phyloP scores from a whole-genome alignment of 2,329 filamentous ascomycete species.

The Beauveria bassiana region DNA sequence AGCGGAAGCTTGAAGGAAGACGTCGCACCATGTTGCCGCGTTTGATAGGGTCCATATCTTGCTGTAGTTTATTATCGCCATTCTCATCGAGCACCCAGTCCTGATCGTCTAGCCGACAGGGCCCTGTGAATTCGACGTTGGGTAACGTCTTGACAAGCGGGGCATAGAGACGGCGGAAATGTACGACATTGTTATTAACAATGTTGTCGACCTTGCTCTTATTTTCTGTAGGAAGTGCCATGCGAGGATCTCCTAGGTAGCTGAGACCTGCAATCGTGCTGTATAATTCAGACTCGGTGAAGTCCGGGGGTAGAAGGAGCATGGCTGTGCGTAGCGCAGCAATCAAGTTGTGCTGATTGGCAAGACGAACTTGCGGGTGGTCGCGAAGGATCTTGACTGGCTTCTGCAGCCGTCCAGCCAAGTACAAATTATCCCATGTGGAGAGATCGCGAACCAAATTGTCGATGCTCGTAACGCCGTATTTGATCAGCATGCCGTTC shows the following conservation, averaged over 20 bases:
- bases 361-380: constrained; percentile 82
- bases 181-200: constrained; percentile 79
- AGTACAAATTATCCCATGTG: constrained; percentile 89
- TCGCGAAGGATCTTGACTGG: constrained; percentile 96
- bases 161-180: constrained; percentile 86
- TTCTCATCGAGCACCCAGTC: constrained; percentile 35
- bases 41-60: constrained; percentile 88
- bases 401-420: constrained; percentile 94
- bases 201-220: constrained; percentile 91
- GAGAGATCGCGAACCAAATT: constrained; percentile 80
- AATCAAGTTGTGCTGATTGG: constrained; percentile 92
- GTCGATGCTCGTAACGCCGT: constrained; percentile 90
- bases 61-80: constrained; percentile 61
- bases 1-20: constrained; percentile 76
- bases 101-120: constrained; percentile 31
- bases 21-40: constrained; percentile 95
- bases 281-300: constrained; percentile 84
- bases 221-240: constrained; percentile 84
- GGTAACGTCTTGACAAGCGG: constrained; percentile 85
- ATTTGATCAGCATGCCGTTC: constrained; percentile 95
- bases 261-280: constrained; percentile 85
- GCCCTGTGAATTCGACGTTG: constrained; percentile 70
- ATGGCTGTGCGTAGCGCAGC: constrained; percentile 86
- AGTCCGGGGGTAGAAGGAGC: constrained; percentile 72
- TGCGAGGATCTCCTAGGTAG: constrained; percentile 94